Base-by-base conservation (phyloP, 1,284 basidiomycete genomes). In the Meripilus lineatus region DNA sequence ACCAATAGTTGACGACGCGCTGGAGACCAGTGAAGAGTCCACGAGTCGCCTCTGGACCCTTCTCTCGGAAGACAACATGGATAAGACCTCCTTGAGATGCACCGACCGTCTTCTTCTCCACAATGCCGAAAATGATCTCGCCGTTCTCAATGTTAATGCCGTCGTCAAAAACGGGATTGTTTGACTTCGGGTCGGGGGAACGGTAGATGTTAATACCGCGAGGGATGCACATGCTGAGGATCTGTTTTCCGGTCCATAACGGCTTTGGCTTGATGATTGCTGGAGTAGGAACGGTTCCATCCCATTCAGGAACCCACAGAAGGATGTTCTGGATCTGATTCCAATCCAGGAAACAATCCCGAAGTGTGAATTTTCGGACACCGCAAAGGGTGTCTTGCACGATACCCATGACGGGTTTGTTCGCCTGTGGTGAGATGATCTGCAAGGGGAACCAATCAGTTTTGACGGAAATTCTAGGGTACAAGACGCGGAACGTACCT, bases 381-480 rank as follows among this genome's bases (percentile, higher is more conserved):
- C 96, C 95, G 61, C 94, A 98, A 0, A 99, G 83, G 0, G 95
- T 99, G 64, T 99, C 96, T 66, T 99, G 96, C 24, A 99, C 96
- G 54, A 99, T 99, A 50, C 93, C 96, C 96, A 99, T 99, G 58
- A 99, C 96, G 5, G 96, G 96, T 69, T 98, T 98, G 74, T 99
- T 99, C 42, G 94, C 95, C 75, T 99, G 96, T 0, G 96, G 96
- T 8, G 95, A 98, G 52, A 99, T 93, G 58, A 99, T 99, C 87
- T 99, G 60, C 45, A 11, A 18, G 8, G 17, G 38, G 44, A 30
- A 28, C 22, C 22, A 35, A 15, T 41, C 32, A 38, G 30, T 13
- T 13, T 11, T 21, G 23, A n/a, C 30, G 15, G 22, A 11, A 25
- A 8, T 30, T 36, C 32, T 22, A 20, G 21, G 46, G 21, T 32